A percentile compares a stretch with the other conserved stretches of the same genome.
phyloP scores from a whole-genome alignment of 1,139 yeast species.

The Lizanozyma gosingica region DNA sequence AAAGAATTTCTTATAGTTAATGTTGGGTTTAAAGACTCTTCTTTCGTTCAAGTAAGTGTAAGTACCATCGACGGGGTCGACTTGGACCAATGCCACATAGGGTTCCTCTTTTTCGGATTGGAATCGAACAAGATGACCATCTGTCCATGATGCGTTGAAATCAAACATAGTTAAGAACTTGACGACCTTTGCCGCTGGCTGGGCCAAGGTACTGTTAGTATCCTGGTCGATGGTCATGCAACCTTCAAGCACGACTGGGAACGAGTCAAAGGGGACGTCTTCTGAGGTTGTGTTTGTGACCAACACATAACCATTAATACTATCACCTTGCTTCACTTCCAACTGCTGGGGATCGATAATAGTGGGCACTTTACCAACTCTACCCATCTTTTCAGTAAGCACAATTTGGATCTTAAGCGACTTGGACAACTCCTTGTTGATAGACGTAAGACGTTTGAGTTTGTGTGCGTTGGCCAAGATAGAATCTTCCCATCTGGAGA shows the following conservation, averaged over 20 bases:
- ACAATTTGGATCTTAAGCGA: slow-evolving; percentile 19
- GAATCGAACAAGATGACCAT: slow-evolving; percentile 24
- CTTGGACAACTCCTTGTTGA: slow-evolving; percentile 21
- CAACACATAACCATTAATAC: slow-evolving; percentile 29
- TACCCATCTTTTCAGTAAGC: slow-evolving; percentile 25
- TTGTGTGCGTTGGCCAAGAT: slow-evolving; percentile 29
- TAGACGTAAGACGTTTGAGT: slow-evolving; percentile 22
- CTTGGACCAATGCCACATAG: slow-evolving; percentile 10
- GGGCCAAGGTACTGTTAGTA: not conserved
- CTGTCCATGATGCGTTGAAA: slow-evolving; percentile 35
- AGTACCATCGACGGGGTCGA: slow-evolving; percentile 27
- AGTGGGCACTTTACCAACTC: slow-evolving; percentile 20
- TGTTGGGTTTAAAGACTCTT: slow-evolving; percentile 22
- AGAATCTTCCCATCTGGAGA: slow-evolving; percentile 19
- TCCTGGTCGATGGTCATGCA: slow-evolving; percentile 16
- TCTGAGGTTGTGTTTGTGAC: slow-evolving; percentile 22
- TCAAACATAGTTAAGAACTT: slow-evolving; percentile 32
- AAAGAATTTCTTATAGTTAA: slow-evolving; percentile 32
- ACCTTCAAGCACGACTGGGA: slow-evolving; percentile 31
- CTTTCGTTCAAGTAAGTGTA: slow-evolving; percentile 18
- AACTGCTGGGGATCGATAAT: slow-evolving; percentile 20
- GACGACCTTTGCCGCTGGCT: slow-evolving; percentile 1
- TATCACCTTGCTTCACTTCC: slow-evolving; percentile 33
- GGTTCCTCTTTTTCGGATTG: slow-evolving; percentile 15
- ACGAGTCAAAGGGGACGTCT: slow-evolving; percentile 32